A percentile compares a stretch with the other conserved stretches of the same genome.
Evolutionary conservation across 352 stramenopile genomes (phyloP).

Genomic region (Globisporangium nunn): DNA sequence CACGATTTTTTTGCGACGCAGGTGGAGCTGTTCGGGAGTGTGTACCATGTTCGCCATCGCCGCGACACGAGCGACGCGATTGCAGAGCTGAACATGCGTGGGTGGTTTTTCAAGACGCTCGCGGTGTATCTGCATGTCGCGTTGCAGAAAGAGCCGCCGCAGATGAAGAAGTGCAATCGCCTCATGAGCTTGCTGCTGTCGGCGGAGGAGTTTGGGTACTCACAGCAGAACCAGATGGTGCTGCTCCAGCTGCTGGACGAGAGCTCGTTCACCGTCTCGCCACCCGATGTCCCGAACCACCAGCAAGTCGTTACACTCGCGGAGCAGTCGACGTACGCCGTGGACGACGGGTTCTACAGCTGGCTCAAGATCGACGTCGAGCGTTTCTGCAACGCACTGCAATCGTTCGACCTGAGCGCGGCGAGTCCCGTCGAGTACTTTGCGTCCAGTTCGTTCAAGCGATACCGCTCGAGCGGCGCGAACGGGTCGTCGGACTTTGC

Average conservation of each 20-base stretch:
- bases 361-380: conserved; percentile 80
- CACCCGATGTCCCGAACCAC: conserved; percentile 54
- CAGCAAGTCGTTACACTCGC: conserved; percentile 63
- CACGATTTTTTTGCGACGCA: conserved; percentile 67
- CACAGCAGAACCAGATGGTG: conserved; percentile 54
- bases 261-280: conserved; percentile 53
- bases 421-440: conserved; percentile 31
- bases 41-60: conserved; percentile 36
- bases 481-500: conserved; percentile 23
- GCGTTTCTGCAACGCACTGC: conserved; percentile 53
- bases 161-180: conserved; percentile 62
- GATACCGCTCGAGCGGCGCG: conserved; percentile 40
- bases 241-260: conserved; percentile 62
- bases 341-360: conserved; percentile 70
- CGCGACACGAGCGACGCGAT: conserved; percentile 29
- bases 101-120: conserved; percentile 79
- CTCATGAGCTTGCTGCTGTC: conserved; percentile 53
- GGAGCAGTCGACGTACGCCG: conserved; percentile 45
- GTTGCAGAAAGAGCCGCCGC: conserved; percentile 59
- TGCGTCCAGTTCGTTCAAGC: conserved; percentile 32
- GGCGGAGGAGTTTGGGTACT: conserved; percentile 21
- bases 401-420: conserved; percentile 51
- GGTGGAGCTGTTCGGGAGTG: conserved; percentile 46
- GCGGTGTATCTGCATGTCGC: conserved; percentile 72
- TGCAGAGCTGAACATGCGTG: conserved; percentile 67